Base-by-base conservation (phyloP, 495 filamentous ascomycete species). In the Hypoxylon lienhwacheense region DNA sequence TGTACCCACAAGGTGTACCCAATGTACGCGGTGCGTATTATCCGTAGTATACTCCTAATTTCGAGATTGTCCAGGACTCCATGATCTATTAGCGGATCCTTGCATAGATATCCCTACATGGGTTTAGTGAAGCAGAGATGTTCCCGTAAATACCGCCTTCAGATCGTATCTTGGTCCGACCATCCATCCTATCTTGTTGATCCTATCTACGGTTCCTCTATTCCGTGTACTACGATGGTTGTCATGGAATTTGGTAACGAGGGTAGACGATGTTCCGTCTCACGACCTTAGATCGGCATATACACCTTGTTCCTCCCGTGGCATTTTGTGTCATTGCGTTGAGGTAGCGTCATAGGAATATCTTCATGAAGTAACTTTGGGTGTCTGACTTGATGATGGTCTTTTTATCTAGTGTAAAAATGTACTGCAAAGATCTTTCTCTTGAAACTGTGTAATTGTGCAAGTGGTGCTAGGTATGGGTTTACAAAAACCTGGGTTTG, bases 321-420 rank as follows among this genome's bases (percentile, higher is more conserved):
- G 48, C 42, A 53, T 44, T 37, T 10, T 31, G 41, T 41, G 21
- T 14, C 20, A 41, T 41, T n/a, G 19, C 10, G 20, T 41, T 41
- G 12, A 37, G 31, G 45, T 59, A 53, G 47, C 37, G 55, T 53
- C 31, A 49, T 26, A 59, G 24, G n/a, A n/a, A n/a, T n/a, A n/a
- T n/a, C n/a, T n/a, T n/a, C n/a, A n/a, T n/a, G n/a, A n/a, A n/a
- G n/a, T n/a, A n/a, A n/a, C n/a, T n/a, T n/a, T n/a, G n/a, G n/a
- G n/a, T n/a, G n/a, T 44, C 24, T 25, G 46, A 55, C 32, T 34
- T 47, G 24, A 19, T 12, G 25, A 25, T 44, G 36, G 17, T 20
- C 16, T 49, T 60, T 60, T 60, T 51, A 60, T 51, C 40, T 50
- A 39, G n/a, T n/a, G n/a, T n/a, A n/a, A n/a, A n/a, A n/a, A n/a